Percentiles rank a stretch among this genome's conserved stretches.
These are phyloP conservation scores for Pyrus bretschneideri DNA, from an alignment of 306 rosid genomes.

Conservation along the genomic window DNA sequence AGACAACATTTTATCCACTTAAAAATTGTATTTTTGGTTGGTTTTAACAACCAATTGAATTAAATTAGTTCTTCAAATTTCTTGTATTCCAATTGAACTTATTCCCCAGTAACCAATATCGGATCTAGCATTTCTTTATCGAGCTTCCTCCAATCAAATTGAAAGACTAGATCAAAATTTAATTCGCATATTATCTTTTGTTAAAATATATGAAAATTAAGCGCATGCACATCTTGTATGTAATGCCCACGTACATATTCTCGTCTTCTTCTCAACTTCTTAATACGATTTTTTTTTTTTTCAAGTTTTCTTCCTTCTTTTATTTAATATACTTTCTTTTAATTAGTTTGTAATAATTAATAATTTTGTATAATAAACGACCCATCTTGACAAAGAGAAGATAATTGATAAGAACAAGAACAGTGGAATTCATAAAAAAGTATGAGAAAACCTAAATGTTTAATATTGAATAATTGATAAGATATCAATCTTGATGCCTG, in stretches of 20 bases:
- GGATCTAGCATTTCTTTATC: background rate
- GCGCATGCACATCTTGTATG: background rate
- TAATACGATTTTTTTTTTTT: background rate
- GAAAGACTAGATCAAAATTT: background rate
- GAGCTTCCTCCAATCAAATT: background rate
- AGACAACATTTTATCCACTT: background rate
- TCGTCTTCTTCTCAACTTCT: background rate
- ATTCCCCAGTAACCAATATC: background rate
- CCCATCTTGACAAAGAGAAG: background rate
- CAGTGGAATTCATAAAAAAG: background rate
- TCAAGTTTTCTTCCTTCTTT: background rate
- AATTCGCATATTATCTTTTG: background rate
- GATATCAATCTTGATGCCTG: too few species aligned
- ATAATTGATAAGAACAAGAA: background rate
- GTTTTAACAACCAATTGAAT: background rate
- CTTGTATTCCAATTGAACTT: background rate
- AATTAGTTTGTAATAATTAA: background rate
- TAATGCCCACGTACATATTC: background rate
- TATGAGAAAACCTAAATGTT: too few species aligned
- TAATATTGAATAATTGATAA: too few species aligned
- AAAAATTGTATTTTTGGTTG: background rate
- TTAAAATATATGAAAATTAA: background rate
- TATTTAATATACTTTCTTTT: background rate
- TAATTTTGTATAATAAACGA: background rate
- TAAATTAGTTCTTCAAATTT: background rate